Base-by-base conservation (phyloP, 768 basidiomycete species). In the Galerina sulciceps region DNA sequence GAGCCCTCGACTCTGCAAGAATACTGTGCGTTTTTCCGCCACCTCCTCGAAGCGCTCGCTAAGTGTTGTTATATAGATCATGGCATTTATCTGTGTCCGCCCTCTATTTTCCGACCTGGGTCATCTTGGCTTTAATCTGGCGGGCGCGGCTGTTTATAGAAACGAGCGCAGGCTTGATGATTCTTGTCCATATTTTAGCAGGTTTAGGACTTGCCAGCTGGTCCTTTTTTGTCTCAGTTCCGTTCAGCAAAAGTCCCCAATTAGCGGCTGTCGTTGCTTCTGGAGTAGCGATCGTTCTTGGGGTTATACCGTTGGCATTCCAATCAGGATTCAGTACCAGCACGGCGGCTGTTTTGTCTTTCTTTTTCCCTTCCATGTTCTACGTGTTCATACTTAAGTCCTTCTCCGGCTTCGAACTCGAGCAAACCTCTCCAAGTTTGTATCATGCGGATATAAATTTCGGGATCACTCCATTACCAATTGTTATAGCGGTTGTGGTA, bases 101-200 rank as follows among this genome's bases (percentile, higher is more conserved):
- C 3, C 79, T 82, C 0, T 93, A 92, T 67, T 79, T 93, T 20
- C 90, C 90, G 0, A 87, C 86, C 1, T 93, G 91, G 91, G 75
- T 91, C 49, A 77, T 86, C 41, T 81, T 90, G 22, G 75, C 84
- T n/a, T 64, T 89, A 36, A 72, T 82, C 36, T 93, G 90, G 89
- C 84, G 84, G 64, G 79, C 73, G 59, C 81, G 79, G 35, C 85
- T 93, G 13, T 93, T 90, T 68, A 75, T 79, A 6, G 73, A 75
- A 41, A 88, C 90, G 1, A 85, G 80, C 61, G 76, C 75, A 14
- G 86, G 82, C 1, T 71, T 91, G 34, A 71, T 93, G 55, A 76
- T 92, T 38, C 75, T 79, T 22, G 72, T 90, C 15, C 86, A 92
- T 64, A 71, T 92, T 35, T 73, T 93, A 36, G 76, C 88, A 18